phyloP scores from a whole-genome alignment of 257 asterid genomes.

The Mitragyna speciosa region DNA sequence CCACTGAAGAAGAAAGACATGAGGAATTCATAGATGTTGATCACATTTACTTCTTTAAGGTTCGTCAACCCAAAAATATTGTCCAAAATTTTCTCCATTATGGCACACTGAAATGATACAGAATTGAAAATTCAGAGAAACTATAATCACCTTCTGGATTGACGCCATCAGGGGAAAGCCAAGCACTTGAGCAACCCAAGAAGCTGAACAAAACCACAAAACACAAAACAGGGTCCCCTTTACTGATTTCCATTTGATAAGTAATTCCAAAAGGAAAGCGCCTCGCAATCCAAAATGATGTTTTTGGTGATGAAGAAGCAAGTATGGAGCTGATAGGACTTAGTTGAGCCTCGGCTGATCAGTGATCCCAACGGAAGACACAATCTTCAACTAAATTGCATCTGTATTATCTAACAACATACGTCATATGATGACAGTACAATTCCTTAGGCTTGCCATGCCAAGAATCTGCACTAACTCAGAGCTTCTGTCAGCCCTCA shows the following conservation, averaged over 20 bases:
- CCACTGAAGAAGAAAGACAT: conserved; percentile 39
- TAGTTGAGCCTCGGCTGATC: background rate
- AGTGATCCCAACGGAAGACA: background rate
- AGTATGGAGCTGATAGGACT: background rate
- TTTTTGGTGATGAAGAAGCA: conserved; percentile 4
- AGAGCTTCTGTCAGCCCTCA: conserved; percentile 26
- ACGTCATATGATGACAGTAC: conserved; percentile 24
- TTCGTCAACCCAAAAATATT: background rate
- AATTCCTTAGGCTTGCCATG: conserved; percentile 28
- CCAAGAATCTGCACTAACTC: conserved; percentile 28
- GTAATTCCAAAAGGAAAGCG: background rate
- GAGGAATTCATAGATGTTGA: background rate
- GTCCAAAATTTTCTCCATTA: background rate
- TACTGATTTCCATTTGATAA: conserved; percentile 33
- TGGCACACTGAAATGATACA: background rate
- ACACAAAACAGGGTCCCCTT: conserved; percentile 29
- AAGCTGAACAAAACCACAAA: conserved; percentile 39
- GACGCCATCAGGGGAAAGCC: conserved; percentile 85
- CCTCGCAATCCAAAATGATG: background rate
- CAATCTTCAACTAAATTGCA: conserved; percentile 10
- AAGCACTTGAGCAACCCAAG: conserved; percentile 48
- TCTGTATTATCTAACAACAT: conserved; percentile 3
- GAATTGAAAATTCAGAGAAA: too few relatives aligned
- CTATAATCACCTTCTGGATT: conserved; percentile 72
- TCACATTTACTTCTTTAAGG: background rate